Conservation (phyloP, 495 filamentous ascomycete species). For the Aspergillus nanangensis region DNA sequence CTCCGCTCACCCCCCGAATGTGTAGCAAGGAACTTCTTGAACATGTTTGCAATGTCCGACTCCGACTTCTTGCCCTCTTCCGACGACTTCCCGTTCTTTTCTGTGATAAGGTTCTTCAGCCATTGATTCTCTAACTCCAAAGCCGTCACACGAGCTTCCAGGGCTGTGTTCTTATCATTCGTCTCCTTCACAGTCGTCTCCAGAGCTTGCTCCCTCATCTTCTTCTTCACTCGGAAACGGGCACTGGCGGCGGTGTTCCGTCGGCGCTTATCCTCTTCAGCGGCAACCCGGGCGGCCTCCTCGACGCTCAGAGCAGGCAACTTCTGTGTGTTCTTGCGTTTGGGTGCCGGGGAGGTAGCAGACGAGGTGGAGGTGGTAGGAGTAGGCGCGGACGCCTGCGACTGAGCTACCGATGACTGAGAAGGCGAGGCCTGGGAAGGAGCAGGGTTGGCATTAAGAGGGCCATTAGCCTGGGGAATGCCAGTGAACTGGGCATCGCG, state of each 20-base stretch:
- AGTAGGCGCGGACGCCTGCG: slow-evolving; percentile 11
- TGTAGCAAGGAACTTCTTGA: slow-evolving; percentile 43
- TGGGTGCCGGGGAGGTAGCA: slow-evolving; percentile 21
- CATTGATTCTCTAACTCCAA: slow-evolving; percentile 96
- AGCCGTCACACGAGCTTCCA: slow-evolving; percentile 78
- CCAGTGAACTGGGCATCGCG: slow-evolving; percentile 20
- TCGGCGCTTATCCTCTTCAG: slow-evolving; percentile 96
- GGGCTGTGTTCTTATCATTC: slow-evolving; percentile 69
- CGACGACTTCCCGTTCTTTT: slow-evolving; percentile 65
- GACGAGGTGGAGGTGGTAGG: slow-evolving; percentile 8
- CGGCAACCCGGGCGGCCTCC: slow-evolving; percentile 60
- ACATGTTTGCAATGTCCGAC: slow-evolving; percentile 44
- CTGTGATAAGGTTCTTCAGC: slow-evolving; percentile 88
- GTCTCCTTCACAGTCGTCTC: slow-evolving; percentile 89
- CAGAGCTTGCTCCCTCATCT: slow-evolving; percentile 90
- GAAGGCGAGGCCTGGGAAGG: slow-evolving; percentile 21
- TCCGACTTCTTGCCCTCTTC: slow-evolving; percentile 36
- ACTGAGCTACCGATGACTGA: slow-evolving; percentile 10
- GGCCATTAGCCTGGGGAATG: slow-evolving; percentile 17
- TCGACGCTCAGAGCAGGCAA: slow-evolving; percentile 29
- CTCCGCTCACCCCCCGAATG: slow-evolving; percentile 29
- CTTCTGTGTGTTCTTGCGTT: slow-evolving; percentile 40
- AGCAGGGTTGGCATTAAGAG: slow-evolving; percentile 15
- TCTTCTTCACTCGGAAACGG: slow-evolving; percentile 99
- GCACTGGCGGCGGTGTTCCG: slow-evolving; percentile 94